Conservation (phyloP, 225 moss, liverwort and hornwort species). For the Neckera pumila region DNA sequence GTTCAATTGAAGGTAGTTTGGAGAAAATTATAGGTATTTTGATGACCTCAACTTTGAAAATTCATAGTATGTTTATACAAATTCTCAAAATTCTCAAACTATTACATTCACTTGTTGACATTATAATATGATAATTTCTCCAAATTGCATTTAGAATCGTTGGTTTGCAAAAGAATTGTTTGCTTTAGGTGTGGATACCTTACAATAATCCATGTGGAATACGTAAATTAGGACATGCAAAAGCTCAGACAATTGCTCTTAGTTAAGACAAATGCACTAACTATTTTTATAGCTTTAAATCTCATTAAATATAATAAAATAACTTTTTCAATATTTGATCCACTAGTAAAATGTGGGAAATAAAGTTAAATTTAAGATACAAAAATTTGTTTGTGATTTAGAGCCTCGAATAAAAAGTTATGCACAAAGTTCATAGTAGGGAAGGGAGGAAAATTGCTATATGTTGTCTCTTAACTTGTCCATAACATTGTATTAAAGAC, state of each 20-base stretch:
- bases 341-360: rapidly evolving
- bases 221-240: not conserved
- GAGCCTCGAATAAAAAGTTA: not conserved
- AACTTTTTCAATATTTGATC: not conserved
- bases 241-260: no score
- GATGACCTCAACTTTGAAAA: not conserved
- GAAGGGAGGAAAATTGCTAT: not conserved
- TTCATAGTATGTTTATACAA: not conserved
- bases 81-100: not conserved
- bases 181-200: not conserved
- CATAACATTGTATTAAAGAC: not conserved
- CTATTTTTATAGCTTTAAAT: not conserved
- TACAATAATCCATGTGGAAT: not conserved
- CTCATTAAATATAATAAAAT: not conserved
- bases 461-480: not conserved
- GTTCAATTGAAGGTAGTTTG: rapidly evolving
- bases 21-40: rapidly evolving
- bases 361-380: not conserved
- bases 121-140: not conserved
- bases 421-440: rapidly evolving
- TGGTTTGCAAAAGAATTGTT: not conserved
- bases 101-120: not conserved
- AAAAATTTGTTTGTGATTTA: not conserved
- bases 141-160: rapidly evolving
- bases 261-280: not conserved